phyloP scores from a whole-genome alignment of 345 rosid species.

The Microcos paniculata region DNA sequence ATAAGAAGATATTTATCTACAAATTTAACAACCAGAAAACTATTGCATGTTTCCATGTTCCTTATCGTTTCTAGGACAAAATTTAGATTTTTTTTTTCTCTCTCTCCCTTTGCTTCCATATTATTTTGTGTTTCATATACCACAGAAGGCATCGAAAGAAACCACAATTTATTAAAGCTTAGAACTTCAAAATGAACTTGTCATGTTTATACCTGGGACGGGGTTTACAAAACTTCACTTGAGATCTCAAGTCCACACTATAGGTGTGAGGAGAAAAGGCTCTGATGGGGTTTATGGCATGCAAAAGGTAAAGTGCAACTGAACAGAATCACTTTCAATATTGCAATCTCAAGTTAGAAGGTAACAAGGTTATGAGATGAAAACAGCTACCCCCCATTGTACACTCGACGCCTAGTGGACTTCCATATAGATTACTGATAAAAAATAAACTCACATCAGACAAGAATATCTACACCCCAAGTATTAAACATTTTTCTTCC shows the following conservation, averaged over 20 bases:
- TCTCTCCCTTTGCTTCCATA: too few species aligned
- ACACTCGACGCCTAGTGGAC: neutral
- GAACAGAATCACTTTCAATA: neutral
- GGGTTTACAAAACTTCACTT: neutral
- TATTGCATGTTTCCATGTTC: neutral
- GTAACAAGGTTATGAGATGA: neutral
- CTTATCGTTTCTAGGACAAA: neutral
- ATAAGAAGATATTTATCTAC: neutral
- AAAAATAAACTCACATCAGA: neutral
- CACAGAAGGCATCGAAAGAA: neutral
- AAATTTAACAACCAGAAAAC: neutral
- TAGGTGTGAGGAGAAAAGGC: neutral
- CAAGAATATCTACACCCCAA: neutral
- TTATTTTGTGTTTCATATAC: neutral
- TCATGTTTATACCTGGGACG: neutral
- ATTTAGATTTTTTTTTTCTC: neutral
- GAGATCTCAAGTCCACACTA: conserved; percentile 4
- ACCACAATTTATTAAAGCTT: neutral
- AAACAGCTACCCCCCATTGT: neutral
- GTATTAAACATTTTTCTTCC: neutral
- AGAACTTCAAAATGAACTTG: neutral
- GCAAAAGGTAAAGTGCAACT: neutral
- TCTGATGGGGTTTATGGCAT: neutral
- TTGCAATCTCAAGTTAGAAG: neutral
- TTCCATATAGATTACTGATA: neutral